Base-by-base conservation (phyloP, 805 yeast genomes). In the Priceomyces carsonii region DNA sequence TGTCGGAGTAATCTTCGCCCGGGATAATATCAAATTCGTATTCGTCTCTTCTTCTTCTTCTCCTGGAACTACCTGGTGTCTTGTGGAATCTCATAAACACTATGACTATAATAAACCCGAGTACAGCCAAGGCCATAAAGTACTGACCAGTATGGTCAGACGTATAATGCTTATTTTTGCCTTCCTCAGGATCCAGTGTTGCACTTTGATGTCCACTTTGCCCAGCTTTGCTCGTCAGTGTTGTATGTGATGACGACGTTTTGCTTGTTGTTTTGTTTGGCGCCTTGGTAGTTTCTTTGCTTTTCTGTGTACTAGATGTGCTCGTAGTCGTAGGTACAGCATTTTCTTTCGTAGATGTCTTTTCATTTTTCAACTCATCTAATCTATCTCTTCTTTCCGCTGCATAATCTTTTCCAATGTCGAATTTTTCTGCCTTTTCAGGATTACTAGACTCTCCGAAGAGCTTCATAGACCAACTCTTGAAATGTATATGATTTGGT, bases 371-470 rank as follows among this genome's bases (percentile, higher is more conserved):
- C 18, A 37, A 33, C 12, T 47, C 46, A 6, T 42, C 47, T 4
- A 49, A 42, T 26, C 55, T 51, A 12, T 50, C 65, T 47, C 58
- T 58, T 45, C 63, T 57, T 19, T 54, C 66, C 40, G 49, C 46
- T 7, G 69, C 68, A 41, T 76, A 75, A 49, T 75, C 80, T 43
- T 61, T 66, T 27, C 62, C 68, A 18, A 79, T 53, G 26, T 77
- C 77, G 51, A 64, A 83, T 29, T 71, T 61, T 49, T 72, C 75
- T 1, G 85, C 87, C 57, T 78, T 75, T 9, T 74, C 50, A 1
- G 80, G 72, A 58, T 86, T 90, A 26, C 69, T 70, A 13, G 81
- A 65, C 57, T 83, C 91, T 17, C 99, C 99, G 71, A 85, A 93
- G 9, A 90, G 63, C 28, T 79, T 77, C 53, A 93, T 57, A 54